Conservation (phyloP, 768 basidiomycete species). For the Sistotremastrum suecicum region DNA sequence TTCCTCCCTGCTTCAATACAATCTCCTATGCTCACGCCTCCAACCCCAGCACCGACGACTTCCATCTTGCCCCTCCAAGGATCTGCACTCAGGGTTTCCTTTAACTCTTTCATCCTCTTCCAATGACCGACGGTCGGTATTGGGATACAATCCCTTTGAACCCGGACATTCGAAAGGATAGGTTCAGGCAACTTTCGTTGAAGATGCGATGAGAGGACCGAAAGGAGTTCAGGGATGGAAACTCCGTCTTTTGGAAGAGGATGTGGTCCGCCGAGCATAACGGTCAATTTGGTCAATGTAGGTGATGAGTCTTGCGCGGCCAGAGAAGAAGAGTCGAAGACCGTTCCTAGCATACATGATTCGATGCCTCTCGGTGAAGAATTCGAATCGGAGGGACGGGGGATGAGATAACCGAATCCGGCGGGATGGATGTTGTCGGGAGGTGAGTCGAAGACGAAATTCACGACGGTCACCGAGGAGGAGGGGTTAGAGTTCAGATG, state of each 20-base stretch:
- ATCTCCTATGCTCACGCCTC: conserved; percentile 78
- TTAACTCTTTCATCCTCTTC: conserved; percentile 49
- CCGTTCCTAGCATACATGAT: conserved; percentile 60
- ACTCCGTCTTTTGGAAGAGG: conserved; percentile 4
- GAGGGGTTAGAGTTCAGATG: conserved; percentile 55
- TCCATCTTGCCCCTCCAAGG: conserved; percentile 37
- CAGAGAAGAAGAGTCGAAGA: conserved; percentile 80
- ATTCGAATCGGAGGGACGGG: conserved; percentile 53
- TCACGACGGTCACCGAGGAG: conserved; percentile 78
- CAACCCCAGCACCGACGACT: conserved; percentile 73
- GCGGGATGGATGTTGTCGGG: conserved; percentile 50
- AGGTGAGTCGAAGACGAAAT: conserved; percentile 59
- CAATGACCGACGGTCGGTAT: conserved; percentile 61
- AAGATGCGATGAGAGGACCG: conserved; percentile 26
- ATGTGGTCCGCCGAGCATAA: conserved; percentile 80
- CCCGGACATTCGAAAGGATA: conserved; percentile 33
- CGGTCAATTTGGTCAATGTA: conserved; percentile 61
- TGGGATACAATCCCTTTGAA: conserved; percentile 65
- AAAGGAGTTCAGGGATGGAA: conserved; percentile 12
- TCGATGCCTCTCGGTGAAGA: conserved; percentile 16
- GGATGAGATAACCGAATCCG: conserved; percentile 92
- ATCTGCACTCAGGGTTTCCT: conserved; percentile 22
- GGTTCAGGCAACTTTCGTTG: conserved; percentile 38
- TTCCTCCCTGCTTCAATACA: conserved; percentile 64
- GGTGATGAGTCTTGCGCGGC: conserved; percentile 34